phyloP scores from a whole-genome alignment of 495 filamentous ascomycete genomes.

The Penicillium alfredii region DNA sequence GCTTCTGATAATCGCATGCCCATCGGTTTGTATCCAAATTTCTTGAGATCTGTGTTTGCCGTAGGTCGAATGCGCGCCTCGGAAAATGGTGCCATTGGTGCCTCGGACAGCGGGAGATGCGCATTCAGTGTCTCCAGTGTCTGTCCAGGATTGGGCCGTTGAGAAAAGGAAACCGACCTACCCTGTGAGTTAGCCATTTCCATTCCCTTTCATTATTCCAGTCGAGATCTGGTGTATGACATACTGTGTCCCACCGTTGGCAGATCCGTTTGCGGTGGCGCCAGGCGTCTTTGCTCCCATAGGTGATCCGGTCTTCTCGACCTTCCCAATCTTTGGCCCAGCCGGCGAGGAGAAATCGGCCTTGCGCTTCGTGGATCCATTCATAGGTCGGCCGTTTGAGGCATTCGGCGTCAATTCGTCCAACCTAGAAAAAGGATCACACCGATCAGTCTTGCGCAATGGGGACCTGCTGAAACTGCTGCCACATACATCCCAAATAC shows the following conservation, averaged over 20 bases:
- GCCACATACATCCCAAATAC: constrained; percentile 73
- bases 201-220: too few relatives aligned
- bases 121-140: constrained; percentile 75
- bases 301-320: constrained; percentile 30
- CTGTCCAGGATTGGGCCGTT: constrained; percentile 72
- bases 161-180: constrained; percentile 57
- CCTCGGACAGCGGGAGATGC: constrained; percentile 61
- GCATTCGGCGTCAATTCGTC: constrained; percentile 73
- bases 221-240: constrained; percentile 8
- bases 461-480: background rate
- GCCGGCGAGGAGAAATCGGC: constrained; percentile 52
- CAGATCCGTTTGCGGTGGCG: constrained; percentile 15
- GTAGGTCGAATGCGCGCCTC: constrained; percentile 77
- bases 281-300: constrained; percentile 21
- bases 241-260: constrained; percentile 28
- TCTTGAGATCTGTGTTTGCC: constrained; percentile 78
- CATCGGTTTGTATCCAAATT: constrained; percentile 84
- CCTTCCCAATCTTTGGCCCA: constrained; percentile 45
- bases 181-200: constrained; percentile 14
- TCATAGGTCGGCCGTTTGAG: constrained; percentile 43
- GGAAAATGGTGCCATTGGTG: constrained; percentile 62
- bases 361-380: constrained; percentile 56
- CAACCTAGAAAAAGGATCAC: constrained; percentile 49
- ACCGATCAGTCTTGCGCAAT: constrained; percentile 2
- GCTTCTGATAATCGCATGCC: constrained; percentile 90